A percentile compares a stretch with the other conserved stretches of the same genome.
Conservation (phyloP, 2,329 filamentous ascomycete species). For the Sarocladiaceae sp. region DNA sequence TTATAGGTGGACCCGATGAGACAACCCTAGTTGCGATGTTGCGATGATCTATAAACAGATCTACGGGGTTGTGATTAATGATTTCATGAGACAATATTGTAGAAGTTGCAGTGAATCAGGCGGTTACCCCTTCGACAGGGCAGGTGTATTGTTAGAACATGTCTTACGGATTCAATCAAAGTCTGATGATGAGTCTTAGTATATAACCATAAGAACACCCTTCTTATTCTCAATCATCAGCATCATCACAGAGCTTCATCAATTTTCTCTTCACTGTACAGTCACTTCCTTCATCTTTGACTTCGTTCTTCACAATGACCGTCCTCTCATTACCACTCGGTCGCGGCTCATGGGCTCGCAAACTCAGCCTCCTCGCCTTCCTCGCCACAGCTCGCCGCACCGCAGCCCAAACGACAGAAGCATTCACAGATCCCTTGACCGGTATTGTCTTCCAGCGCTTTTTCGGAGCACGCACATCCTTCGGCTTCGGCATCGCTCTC, state of each 20-base stretch:
- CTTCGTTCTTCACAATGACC: background rate
- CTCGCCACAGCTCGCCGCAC: background rate
- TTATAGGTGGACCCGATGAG: too few relatives aligned
- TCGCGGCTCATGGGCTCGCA: background rate
- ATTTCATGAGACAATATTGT: background rate
- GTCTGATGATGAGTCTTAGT: background rate
- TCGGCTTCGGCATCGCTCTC: slow-evolving; percentile 38
- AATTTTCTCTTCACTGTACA: background rate
- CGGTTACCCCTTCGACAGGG: too few relatives aligned
- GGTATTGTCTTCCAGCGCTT: slow-evolving; percentile 32
- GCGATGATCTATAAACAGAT: slow-evolving; percentile 8
- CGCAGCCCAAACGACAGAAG: slow-evolving; percentile 8
- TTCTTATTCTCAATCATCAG: too few relatives aligned
- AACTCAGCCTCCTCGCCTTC: background rate
- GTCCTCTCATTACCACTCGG: background rate
- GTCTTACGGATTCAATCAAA: too few relatives aligned
- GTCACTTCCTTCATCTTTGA: background rate
- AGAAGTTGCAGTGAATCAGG: too few relatives aligned
- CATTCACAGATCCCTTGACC: slow-evolving; percentile 27
- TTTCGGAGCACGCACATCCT: slow-evolving; percentile 33
- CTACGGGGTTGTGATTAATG: background rate
- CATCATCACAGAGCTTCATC: background rate
- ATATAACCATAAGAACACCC: too few relatives aligned
- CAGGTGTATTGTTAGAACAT: too few relatives aligned
- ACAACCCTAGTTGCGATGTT: too few relatives aligned